These are phyloP conservation scores for Kodamaea neixiangensis DNA, from an alignment of 805 yeast species.

Conservation along the genomic window DNA sequence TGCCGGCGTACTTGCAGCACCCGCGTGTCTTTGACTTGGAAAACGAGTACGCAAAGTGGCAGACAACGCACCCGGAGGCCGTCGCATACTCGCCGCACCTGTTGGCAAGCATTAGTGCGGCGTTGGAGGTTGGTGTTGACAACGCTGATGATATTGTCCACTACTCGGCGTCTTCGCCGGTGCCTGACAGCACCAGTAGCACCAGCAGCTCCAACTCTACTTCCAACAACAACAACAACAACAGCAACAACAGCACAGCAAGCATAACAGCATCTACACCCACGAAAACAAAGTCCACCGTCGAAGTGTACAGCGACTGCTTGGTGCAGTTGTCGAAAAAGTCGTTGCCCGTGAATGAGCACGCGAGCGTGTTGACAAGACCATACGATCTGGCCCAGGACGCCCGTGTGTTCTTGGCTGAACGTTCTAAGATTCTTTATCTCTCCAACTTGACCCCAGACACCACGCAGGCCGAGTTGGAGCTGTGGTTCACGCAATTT, in stretches of 20 bases:
- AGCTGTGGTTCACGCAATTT: slow-evolving; percentile 85
- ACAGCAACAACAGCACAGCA: slow-evolving; percentile 22
- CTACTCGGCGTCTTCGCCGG: slow-evolving; percentile 3
- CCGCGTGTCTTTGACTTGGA: slow-evolving; percentile 76
- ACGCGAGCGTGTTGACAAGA: slow-evolving; percentile 56
- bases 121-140: slow-evolving; percentile 44
- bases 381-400: slow-evolving; percentile 83
- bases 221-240: not conserved
- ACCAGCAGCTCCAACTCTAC: no score
- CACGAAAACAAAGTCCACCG: slow-evolving; percentile 46
- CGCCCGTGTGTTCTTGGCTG: slow-evolving; percentile 62
- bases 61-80: slow-evolving; percentile 56
- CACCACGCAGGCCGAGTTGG: slow-evolving; percentile 87
- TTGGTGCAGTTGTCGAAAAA: slow-evolving; percentile 50
- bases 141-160: slow-evolving; percentile 10
- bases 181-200: not conserved
- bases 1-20: slow-evolving; percentile 75
- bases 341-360: slow-evolving; percentile 51
- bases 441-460: slow-evolving; percentile 81
- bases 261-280: slow-evolving; percentile 19
- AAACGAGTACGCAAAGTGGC: slow-evolving; percentile 73
- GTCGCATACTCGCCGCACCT: slow-evolving; percentile 35
- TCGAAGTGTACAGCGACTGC: slow-evolving; percentile 45
- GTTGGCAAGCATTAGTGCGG: slow-evolving; percentile 45
- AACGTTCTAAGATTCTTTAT: slow-evolving; percentile 76